Evolutionary conservation across 2,329 filamentous ascomycete species (phyloP).

Genomic region (Claviceps cyperi): DNA sequence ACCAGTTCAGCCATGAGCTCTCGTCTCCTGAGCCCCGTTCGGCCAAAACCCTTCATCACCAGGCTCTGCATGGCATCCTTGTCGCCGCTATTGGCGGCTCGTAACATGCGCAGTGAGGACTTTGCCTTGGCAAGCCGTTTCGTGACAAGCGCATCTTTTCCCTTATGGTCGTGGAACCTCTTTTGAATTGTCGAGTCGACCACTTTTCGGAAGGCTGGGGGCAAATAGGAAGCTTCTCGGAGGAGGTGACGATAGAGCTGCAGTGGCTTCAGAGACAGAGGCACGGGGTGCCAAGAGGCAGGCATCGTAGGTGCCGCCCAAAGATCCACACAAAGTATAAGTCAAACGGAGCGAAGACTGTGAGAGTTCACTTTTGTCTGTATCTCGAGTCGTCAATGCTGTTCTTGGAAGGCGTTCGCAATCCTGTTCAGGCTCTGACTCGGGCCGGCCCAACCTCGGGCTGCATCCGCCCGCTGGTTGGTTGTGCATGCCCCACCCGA

Average conservation of each 20-base stretch:
- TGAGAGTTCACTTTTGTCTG: too few species aligned
- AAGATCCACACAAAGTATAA: too few species aligned
- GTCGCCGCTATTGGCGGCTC: constrained; percentile 39
- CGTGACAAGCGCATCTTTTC: constrained; percentile 14
- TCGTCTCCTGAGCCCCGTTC: constrained; percentile 35
- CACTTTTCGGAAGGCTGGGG: constrained; percentile 31
- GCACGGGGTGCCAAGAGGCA: constrained; percentile 13
- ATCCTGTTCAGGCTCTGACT: too few species aligned
- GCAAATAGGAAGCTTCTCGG: constrained; percentile 46
- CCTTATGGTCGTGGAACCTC: constrained; percentile 29
- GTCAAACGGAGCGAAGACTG: too few species aligned
- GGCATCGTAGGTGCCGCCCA: constrained; percentile 12
- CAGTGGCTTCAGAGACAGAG: constrained; percentile 13
- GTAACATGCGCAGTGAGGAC: constrained; percentile 30
- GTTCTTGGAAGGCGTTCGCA: too few species aligned
- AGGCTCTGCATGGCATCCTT: constrained; percentile 30
- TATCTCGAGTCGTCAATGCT: too few species aligned
- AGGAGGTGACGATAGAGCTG: constrained; percentile 43
- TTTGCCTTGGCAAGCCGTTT: constrained; percentile 26
- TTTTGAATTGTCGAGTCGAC: constrained; percentile 27
- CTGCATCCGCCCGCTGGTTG: too few species aligned
- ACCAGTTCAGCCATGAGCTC: constrained; percentile 29
- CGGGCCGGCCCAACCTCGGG: too few species aligned
- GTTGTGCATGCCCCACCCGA: neutral
- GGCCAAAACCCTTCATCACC: constrained; percentile 36